Evolutionary conservation across 2,329 filamentous ascomycete species (phyloP).

Genomic region (Xylariaceae sp.): DNA sequence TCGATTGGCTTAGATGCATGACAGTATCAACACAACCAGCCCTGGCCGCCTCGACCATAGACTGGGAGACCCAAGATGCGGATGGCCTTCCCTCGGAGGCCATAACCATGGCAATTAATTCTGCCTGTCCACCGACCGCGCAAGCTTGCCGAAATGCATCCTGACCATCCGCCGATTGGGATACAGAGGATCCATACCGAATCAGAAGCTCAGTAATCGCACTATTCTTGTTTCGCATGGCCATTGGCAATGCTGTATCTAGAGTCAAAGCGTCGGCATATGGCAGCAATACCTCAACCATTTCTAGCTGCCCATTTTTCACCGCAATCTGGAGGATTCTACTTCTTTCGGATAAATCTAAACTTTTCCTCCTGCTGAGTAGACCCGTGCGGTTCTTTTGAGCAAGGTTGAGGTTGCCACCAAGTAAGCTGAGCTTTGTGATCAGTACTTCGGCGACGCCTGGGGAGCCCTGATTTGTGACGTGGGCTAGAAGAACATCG

Average conservation of each 20-base stretch:
- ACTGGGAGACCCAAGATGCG: slow-evolving; percentile 53
- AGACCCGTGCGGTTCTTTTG: slow-evolving; percentile 57
- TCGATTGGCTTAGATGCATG: slow-evolving; percentile 56
- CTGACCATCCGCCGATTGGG: slow-evolving; percentile 56
- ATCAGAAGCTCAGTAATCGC: slow-evolving; percentile 56
- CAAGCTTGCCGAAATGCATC: slow-evolving; percentile 62
- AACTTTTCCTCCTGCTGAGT: slow-evolving; percentile 56
- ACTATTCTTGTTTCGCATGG: slow-evolving; percentile 53
- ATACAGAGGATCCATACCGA: slow-evolving; percentile 57
- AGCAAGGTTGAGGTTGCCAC: slow-evolving; percentile 58
- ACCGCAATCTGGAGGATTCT: slow-evolving; percentile 59
- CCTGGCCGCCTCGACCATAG: slow-evolving; percentile 58
- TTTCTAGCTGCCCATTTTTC: slow-evolving; percentile 56
- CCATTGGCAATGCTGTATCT: slow-evolving; percentile 56
- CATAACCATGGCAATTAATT: slow-evolving; percentile 56
- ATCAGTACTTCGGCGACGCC: slow-evolving; percentile 64
- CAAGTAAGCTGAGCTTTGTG: slow-evolving; percentile 54
- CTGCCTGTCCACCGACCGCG: slow-evolving; percentile 51
- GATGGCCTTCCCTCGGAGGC: slow-evolving; percentile 57
- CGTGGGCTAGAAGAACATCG: slow-evolving; percentile 56
- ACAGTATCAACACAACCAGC: slow-evolving; percentile 60
- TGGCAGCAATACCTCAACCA: slow-evolving; percentile 60
- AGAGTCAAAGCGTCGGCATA: slow-evolving; percentile 59
- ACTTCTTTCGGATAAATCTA: slow-evolving; percentile 58
- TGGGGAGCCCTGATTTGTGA: slow-evolving; percentile 56